Evolutionary conservation across 371 early-diverging fungal species (phyloP), one percentile per base, ranked within the genome.

Genomic region (Globomyces sp.): DNA sequence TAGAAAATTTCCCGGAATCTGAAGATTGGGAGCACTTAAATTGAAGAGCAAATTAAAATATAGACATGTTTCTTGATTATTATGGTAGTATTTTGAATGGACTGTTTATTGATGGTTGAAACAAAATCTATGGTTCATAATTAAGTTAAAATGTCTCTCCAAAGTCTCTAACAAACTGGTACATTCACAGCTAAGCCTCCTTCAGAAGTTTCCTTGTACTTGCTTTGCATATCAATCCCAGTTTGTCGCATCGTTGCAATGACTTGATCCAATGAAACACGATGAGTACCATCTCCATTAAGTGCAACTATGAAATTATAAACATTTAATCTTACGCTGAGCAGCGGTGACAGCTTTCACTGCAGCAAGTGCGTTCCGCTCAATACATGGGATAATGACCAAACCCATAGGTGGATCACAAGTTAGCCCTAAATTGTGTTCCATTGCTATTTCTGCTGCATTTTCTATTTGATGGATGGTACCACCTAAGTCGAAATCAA

Each of bases 211-310:
- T 96, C 96, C 78, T 94, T 95, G 83, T 96, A 96, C 75, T 95
- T 95, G 68, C 86, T 87, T 88, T 87, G 87, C 94, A 95, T 95
- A 71, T 95, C 95, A 5, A 88, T 72, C 68, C 95, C 90, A 1
- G 96, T 96, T 78, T 94, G 93, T 13, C 94, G 87, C 96, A 96
- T 96, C 1, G 96, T 94, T 76, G 92, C 93, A 70, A 96, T 96
- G 42, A 94, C 95, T 74, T 95, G 94, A 71, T 96, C 96, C 51
- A 96, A 79, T 1, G 92, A 89, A 1, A 96, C 95, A 13, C 92
- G 82, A 65, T 93, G 94, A 51, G 77, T 74, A 36, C 95, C 95
- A 71, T 95, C 93, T 8, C 94, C 94, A 65, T 94, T 91, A 63
- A 96, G 75, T 1, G 95, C 95, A 66, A 96, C 77, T 74, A 24